phyloP scores from a whole-genome alignment of 2,329 filamentous ascomycete genomes.

The Paraconiothyrium brasiliense region DNA sequence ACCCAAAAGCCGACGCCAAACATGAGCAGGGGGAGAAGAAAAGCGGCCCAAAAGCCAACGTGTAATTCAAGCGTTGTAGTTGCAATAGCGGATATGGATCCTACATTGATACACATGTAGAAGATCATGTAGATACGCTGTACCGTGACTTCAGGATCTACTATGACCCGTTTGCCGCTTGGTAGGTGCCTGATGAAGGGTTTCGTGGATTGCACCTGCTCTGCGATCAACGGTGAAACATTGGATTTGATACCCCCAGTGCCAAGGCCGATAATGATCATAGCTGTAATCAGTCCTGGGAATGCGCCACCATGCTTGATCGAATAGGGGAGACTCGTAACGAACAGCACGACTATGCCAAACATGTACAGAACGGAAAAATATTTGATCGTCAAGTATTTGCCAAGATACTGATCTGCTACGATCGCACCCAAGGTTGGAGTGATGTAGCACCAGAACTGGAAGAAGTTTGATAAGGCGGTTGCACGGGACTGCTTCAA shows the following conservation, averaged over 20 bases:
- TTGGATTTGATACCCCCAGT: slow-evolving; percentile 86
- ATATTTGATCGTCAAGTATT: slow-evolving; percentile 74
- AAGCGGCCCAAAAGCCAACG: slow-evolving; percentile 76
- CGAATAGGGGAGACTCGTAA: slow-evolving; percentile 70
- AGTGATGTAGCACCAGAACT: slow-evolving; percentile 60
- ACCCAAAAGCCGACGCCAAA: slow-evolving; percentile 71
- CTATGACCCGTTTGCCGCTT: slow-evolving; percentile 53
- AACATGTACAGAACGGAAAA: slow-evolving; percentile 71
- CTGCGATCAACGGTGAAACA: slow-evolving; percentile 64
- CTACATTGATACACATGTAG: slow-evolving; percentile 77
- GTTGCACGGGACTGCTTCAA: slow-evolving; percentile 56
- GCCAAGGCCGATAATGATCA: slow-evolving; percentile 76
- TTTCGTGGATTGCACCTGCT: slow-evolving; percentile 56
- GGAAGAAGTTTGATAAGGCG: slow-evolving; percentile 58
- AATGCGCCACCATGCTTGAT: slow-evolving; percentile 69
- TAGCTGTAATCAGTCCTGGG: slow-evolving; percentile 69
- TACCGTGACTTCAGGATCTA: slow-evolving; percentile 57
- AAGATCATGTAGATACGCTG: slow-evolving; percentile 68
- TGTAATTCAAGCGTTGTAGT: slow-evolving; percentile 76
- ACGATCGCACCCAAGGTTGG: slow-evolving; percentile 60
- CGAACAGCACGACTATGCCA: slow-evolving; percentile 72
- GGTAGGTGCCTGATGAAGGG: slow-evolving; percentile 52
- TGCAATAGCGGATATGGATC: slow-evolving; percentile 72
- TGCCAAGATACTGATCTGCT: slow-evolving; percentile 75
- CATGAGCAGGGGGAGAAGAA: slow-evolving; percentile 69